Percentiles rank a stretch among this genome's conserved stretches.
These are phyloP conservation scores for Cornus florida DNA, from an alignment of 148 eudicot genomes.

Conservation along the genomic window DNA sequence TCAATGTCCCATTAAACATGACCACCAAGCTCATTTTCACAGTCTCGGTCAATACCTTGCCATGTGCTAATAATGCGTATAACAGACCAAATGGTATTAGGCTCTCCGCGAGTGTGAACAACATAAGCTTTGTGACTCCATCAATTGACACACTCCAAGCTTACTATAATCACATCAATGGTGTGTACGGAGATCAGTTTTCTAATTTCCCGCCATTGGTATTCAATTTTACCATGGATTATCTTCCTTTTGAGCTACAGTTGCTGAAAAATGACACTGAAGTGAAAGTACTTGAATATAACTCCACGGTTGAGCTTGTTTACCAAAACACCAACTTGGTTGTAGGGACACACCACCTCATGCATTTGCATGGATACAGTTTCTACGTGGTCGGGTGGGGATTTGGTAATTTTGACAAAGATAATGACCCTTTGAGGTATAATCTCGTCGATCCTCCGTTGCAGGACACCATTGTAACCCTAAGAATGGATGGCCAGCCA, in stretches of 20 bases:
- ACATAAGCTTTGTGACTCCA: constrained; percentile 16
- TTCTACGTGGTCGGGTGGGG: constrained; percentile 26
- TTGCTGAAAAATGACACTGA: background rate
- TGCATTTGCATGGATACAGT: constrained; percentile 28
- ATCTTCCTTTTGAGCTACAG: constrained; percentile 6
- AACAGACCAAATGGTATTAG: constrained; percentile 13
- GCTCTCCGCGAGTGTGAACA: constrained; percentile 17
- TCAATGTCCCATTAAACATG: constrained; percentile 1
- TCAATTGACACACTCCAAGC: constrained; percentile 20
- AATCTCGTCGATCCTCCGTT: constrained; percentile 26
- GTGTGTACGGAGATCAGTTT: constrained; percentile 18
- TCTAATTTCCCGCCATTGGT: constrained; percentile 11
- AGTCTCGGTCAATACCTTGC: constrained; percentile 10
- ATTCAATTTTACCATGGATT: constrained; percentile 14
- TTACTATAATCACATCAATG: constrained; percentile 15
- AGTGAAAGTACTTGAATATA: constrained; percentile 15
- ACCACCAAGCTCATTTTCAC: constrained; percentile 14
- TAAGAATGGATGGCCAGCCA: constrained; percentile 20
- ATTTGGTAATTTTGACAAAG: constrained; percentile 21
- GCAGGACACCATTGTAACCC: constrained; percentile 18
- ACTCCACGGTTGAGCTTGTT: constrained; percentile 20
- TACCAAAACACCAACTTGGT: constrained; percentile 19
- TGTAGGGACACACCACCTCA: constrained; percentile 18
- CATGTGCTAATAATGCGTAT: constrained; percentile 11
- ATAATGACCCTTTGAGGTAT: constrained; percentile 18